Conservation (phyloP, 164 flowering plant genomes). For the Vitis rotundifolia region DNA sequence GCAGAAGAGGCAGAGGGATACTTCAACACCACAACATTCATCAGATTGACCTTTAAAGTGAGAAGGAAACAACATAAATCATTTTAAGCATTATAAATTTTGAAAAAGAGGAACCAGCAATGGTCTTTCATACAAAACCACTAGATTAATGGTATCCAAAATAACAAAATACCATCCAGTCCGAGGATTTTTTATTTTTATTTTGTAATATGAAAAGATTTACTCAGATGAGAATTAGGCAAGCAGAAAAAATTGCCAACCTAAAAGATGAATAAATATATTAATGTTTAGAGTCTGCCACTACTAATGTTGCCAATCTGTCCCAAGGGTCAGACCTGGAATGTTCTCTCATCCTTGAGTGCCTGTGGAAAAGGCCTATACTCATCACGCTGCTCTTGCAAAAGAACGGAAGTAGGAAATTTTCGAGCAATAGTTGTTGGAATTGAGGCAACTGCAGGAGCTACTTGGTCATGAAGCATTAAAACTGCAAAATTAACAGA, state of each 20-base stretch:
- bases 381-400: slow-evolving; percentile 69
- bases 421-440: slow-evolving; percentile 35
- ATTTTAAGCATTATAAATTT: no score
- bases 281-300: background rate
- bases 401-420: slow-evolving; percentile 57
- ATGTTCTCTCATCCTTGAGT: slow-evolving; percentile 43
- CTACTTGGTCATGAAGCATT: slow-evolving; percentile 50
- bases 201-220: background rate
- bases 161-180: background rate
- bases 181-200: background rate
- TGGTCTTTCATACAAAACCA: no score
- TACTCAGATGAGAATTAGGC: background rate
- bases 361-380: slow-evolving; percentile 31
- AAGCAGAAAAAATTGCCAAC: background rate
- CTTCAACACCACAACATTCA: no score
- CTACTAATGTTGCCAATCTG: no score
- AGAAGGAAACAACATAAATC: no score
- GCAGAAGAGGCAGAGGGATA: no score
- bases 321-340: slow-evolving; percentile 39
- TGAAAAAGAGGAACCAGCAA: no score
- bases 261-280: background rate
- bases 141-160: background rate
- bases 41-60: no score
- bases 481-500: slow-evolving; percentile 40
- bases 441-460: slow-evolving; percentile 32